phyloP scores from a whole-genome alignment of 306 rosid genomes.

The Myrica gale region DNA sequence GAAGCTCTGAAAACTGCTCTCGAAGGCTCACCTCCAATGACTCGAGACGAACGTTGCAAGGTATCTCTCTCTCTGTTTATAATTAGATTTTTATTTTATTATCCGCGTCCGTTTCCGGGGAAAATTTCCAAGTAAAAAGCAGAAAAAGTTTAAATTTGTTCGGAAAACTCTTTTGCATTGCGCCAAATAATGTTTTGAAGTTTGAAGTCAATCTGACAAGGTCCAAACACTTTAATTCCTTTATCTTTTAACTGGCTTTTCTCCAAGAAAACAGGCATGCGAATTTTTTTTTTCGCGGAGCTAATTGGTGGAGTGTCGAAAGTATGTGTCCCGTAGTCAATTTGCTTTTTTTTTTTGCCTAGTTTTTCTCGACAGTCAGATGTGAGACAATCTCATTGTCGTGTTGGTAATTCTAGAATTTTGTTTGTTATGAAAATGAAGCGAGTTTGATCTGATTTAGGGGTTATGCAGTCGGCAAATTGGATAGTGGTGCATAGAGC shows the following conservation, averaged over 20 bases:
- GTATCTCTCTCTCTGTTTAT: constrained; percentile 19
- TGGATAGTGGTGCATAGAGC: constrained; percentile 97
- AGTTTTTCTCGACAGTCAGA: neutral
- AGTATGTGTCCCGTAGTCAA: neutral
- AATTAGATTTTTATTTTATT: constrained; percentile 5
- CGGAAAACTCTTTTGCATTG: neutral
- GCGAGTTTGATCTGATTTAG: constrained; percentile 12
- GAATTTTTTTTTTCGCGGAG: neutral
- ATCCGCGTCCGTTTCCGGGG: neutral
- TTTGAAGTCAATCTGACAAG: neutral
- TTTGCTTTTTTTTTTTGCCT: neutral
- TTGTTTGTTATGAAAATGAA: constrained; percentile 5
- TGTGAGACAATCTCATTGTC: neutral
- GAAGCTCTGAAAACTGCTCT: constrained; percentile 98
- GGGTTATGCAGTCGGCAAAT: constrained; percentile 68
- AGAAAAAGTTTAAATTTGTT: neutral
- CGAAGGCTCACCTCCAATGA: constrained; percentile 87
- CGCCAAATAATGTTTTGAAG: neutral
- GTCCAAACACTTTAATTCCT: neutral
- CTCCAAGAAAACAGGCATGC: neutral
- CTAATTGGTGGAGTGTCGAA: neutral
- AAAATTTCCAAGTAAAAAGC: neutral
- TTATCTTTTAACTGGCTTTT: neutral
- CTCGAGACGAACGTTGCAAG: constrained; percentile 96
- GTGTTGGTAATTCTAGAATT: neutral